These are phyloP conservation scores for Solanum virginianum DNA, from an alignment of 257 asterid species.

Conservation along the genomic window DNA sequence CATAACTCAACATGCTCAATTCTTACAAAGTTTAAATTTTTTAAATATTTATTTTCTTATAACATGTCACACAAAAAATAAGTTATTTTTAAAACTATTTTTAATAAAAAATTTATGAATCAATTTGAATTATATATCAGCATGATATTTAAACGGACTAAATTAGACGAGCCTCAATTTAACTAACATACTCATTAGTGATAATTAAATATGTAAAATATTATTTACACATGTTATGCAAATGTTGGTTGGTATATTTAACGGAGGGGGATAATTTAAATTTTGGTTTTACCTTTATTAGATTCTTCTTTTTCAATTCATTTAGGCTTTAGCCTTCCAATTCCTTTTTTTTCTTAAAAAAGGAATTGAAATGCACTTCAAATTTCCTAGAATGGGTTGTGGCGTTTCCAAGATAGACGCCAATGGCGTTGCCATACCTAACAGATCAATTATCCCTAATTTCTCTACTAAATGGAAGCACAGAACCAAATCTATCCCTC, in stretches of 20 bases:
- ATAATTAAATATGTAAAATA: too few relatives aligned
- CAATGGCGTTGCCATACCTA: slow-evolving; percentile 5
- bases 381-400: background rate
- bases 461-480: slow-evolving; percentile 11
- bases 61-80: background rate
- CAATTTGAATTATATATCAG: too few relatives aligned
- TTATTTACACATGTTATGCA: background rate
- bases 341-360: background rate
- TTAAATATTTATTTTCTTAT: too few relatives aligned
- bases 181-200: too few relatives aligned
- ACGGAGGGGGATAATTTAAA: background rate
- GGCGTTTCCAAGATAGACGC: background rate
- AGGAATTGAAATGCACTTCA: background rate
- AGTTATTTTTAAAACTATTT: background rate
- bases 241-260: background rate
- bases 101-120: too few relatives aligned
- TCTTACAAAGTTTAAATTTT: too few relatives aligned
- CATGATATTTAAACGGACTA: too few relatives aligned
- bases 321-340: background rate
- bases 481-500: slow-evolving; percentile 7
- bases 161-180: too few relatives aligned
- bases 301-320: background rate
- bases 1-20: too few relatives aligned
- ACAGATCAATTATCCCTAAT: slow-evolving; percentile 18
- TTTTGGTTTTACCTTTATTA: background rate